A percentile compares a stretch with the other conserved stretches of the same genome.
Conservation (phyloP, 208 protist genomes). For the Trypanosoma brucei region DNA sequence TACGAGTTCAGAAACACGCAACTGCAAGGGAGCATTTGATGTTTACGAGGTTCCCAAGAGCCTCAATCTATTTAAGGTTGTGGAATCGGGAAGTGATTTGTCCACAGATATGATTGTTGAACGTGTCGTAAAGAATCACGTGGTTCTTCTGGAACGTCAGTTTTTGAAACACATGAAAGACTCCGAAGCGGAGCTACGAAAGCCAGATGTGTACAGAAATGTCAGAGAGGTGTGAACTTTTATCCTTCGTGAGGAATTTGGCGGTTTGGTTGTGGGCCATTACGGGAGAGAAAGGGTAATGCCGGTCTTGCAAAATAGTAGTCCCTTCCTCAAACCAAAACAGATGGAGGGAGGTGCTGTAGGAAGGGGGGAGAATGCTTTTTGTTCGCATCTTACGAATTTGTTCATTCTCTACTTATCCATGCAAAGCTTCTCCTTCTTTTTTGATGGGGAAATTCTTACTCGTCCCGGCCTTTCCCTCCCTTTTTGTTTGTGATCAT, state of each 20-base stretch:
- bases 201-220: slow-evolving; percentile 62
- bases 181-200: slow-evolving; percentile 36
- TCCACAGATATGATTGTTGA: slow-evolving; percentile 79
- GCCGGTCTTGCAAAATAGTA: no score
- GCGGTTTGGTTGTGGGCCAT: neutral
- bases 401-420: no score
- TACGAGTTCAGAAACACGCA: slow-evolving; percentile 35
- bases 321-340: no score
- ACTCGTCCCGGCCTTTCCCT: no score
- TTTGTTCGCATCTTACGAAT: no score
- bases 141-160: slow-evolving; percentile 70
- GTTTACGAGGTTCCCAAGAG: slow-evolving; percentile 67
- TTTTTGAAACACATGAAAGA: slow-evolving; percentile 67
- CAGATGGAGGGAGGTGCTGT: no score
- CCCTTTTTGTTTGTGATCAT: no score
- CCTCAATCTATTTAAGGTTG: slow-evolving; percentile 78
- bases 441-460: no score
- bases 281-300: no score
- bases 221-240: slow-evolving; percentile 46
- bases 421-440: no score
- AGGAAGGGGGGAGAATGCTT: no score
- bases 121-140: slow-evolving; percentile 69
- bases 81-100: slow-evolving; percentile 56
- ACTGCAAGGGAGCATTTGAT: slow-evolving; percentile 5
- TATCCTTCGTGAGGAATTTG: neutral